A percentile compares a stretch with the other conserved stretches of the same genome.
Conservation (phyloP, 139 green algal species). For the Volvox reticuliferus region DNA sequence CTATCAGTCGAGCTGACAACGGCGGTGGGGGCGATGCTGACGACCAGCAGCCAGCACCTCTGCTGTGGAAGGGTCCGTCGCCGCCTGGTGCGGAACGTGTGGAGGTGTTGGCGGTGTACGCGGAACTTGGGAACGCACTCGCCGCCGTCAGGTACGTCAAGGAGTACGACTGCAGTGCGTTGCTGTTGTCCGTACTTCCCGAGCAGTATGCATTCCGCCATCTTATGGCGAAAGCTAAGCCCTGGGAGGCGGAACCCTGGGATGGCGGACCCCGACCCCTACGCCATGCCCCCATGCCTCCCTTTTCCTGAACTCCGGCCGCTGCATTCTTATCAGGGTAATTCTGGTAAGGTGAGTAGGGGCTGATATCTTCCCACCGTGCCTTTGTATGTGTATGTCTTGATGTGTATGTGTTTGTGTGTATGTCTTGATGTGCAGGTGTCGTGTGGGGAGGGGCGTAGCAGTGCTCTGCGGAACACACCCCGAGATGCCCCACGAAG, state of each 20-base stretch:
- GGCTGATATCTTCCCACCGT: background rate
- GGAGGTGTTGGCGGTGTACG: constrained; percentile 56
- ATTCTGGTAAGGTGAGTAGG: background rate
- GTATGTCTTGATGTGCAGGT: constrained; percentile 13
- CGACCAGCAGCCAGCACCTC: too few species aligned
- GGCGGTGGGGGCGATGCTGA: too few species aligned
- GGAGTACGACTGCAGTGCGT: background rate
- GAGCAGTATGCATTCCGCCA: too few species aligned
- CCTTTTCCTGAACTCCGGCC: background rate
- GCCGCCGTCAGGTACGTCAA: background rate
- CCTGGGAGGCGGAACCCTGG: too few species aligned
- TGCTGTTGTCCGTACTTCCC: background rate
- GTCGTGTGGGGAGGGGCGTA: constrained; percentile 57
- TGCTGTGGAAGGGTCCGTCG: background rate
- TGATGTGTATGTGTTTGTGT: constrained; percentile 33
- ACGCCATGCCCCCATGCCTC: too few species aligned
- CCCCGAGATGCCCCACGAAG: constrained; percentile 69
- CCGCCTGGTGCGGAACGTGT: constrained; percentile 4
- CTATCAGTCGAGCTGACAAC: too few species aligned
- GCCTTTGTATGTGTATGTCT: background rate
- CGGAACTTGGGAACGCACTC: background rate
- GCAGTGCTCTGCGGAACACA: constrained; percentile 76
- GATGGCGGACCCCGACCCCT: too few species aligned
- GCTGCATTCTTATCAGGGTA: background rate
- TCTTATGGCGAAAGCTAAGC: too few species aligned